Conservation (phyloP, 176 grass and related monocot species). For the Musa beccarii region DNA sequence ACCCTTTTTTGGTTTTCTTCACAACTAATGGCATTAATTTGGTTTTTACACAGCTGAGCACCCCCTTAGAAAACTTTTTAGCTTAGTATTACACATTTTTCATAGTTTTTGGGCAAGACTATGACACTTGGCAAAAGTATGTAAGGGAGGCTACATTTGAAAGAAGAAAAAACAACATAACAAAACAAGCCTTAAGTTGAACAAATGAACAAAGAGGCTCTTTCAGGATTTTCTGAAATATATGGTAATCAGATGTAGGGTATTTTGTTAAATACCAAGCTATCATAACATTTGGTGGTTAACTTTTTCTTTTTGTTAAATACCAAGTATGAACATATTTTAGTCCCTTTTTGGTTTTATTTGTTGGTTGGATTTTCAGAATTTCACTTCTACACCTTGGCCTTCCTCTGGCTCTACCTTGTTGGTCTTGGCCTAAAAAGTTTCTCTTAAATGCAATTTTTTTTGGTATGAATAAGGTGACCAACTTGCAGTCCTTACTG, state of each 20-base stretch:
- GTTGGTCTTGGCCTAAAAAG: not conserved
- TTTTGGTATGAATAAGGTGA: not conserved
- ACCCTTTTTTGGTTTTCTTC: no score
- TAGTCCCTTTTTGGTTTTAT: not conserved
- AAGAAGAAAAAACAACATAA: no score
- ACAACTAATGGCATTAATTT: no score
- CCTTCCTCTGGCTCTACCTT: not conserved
- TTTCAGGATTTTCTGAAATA: not conserved
- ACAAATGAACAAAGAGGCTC: not conserved
- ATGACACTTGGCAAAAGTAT: no score
- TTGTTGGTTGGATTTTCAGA: not conserved
- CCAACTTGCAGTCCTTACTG: not conserved
- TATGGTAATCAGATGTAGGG: not conserved
- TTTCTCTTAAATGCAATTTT: not conserved
- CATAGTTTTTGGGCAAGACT: no score
- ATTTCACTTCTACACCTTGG: not conserved
- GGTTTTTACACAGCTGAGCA: no score
- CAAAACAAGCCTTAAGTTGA: not conserved
- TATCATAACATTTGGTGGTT: not conserved
- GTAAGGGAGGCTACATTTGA: no score
- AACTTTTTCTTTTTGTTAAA: not conserved
- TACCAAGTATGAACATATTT: not conserved
- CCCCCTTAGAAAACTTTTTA: not conserved
- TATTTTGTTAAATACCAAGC: not conserved
- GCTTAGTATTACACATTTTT: not conserved